Conservation (phyloP, 1,284 basidiomycete species). For the Athelia psychrophila region DNA sequence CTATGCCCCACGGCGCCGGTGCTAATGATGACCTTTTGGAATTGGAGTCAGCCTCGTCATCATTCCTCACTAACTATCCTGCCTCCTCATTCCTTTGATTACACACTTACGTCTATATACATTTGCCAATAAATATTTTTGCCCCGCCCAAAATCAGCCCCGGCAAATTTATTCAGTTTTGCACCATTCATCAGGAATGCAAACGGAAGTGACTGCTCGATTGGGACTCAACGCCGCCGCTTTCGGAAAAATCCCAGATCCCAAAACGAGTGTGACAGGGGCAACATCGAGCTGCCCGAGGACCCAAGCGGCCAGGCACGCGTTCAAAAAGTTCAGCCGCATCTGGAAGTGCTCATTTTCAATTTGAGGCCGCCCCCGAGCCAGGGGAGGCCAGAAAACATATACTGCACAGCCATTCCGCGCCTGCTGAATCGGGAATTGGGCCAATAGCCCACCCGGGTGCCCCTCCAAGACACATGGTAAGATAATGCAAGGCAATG, state of each 20-base stretch:
- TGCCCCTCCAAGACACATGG: too few species aligned
- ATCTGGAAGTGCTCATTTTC: background rate
- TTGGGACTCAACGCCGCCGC: too few species aligned
- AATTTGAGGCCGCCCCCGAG: background rate
- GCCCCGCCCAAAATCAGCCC: too few species aligned
- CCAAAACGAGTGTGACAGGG: too few species aligned
- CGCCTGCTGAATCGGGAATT: too few species aligned
- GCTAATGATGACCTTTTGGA: background rate
- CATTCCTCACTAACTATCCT: background rate
- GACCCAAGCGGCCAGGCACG: background rate
- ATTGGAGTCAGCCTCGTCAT: background rate
- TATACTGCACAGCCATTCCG: background rate
- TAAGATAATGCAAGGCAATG: background rate
- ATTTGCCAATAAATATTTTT: background rate
- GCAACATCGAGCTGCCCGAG: background rate
- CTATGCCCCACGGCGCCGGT: background rate
- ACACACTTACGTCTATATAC: background rate
- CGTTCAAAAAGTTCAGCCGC: background rate
- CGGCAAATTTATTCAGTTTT: too few species aligned
- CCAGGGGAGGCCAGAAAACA: too few species aligned
- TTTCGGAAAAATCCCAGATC: too few species aligned
- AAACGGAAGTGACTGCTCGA: too few species aligned
- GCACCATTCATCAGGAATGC: background rate
- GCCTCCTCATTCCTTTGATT: background rate
- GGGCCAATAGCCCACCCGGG: too few species aligned